Evolutionary conservation across 495 filamentous ascomycete genomes (phyloP).

Genomic region (Choiromyces venosus): DNA sequence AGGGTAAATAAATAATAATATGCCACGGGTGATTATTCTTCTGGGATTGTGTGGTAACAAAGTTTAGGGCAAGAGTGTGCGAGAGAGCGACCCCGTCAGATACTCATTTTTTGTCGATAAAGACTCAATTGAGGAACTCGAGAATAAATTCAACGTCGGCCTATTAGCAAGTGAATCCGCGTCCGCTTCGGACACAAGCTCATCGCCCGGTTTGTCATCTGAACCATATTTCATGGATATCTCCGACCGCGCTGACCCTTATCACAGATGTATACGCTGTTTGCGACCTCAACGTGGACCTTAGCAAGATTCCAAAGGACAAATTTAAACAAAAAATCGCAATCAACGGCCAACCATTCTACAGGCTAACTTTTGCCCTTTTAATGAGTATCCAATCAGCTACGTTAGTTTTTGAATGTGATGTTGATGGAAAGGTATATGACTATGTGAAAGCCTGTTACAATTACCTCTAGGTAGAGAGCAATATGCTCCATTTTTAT

Average conservation of each 20-base stretch:
- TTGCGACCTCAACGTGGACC: slow-evolving; percentile 17
- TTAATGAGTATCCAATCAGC: slow-evolving; percentile 23
- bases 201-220: neutral
- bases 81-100: slow-evolving; percentile 9
- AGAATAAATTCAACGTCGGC: neutral
- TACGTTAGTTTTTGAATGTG: slow-evolving; percentile 28
- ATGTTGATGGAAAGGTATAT: slow-evolving; percentile 65
- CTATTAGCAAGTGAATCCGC: neutral
- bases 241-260: neutral
- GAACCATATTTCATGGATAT: neutral
- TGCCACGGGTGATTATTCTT: neutral
- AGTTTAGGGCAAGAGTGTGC: slow-evolving; percentile 12
- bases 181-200: neutral
- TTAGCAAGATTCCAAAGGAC: slow-evolving; percentile 12
- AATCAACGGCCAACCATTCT: neutral
- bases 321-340: slow-evolving; percentile 12
- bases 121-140: neutral
- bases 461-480: slow-evolving; percentile 42
- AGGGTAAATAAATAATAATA: slow-evolving; percentile 3
- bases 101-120: neutral
- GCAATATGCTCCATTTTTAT: neutral
- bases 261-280: neutral
- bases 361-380: neutral
- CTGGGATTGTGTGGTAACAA: neutral
- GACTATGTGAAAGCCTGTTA: slow-evolving; percentile 64